Conservation (phyloP, 106 monocot genomes). For the Platanthera guangdongensis region DNA sequence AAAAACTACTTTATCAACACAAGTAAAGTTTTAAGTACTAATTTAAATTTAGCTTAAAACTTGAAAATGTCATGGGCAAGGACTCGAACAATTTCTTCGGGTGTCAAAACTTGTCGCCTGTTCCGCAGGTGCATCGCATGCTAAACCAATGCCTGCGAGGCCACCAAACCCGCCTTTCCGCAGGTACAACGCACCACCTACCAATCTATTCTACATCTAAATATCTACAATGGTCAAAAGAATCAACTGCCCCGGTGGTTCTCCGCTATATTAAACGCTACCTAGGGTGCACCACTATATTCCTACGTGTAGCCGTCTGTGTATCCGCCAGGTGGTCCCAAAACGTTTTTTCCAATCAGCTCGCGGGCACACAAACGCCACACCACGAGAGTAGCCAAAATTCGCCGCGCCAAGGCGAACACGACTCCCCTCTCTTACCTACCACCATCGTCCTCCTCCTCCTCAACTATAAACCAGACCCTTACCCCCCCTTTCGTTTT, state of each 20-base stretch:
- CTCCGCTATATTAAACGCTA: not conserved
- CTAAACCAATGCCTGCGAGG: not conserved
- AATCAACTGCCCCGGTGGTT: not conserved
- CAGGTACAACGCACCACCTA: not conserved
- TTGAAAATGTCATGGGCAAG: no score
- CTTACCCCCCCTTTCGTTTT: not conserved
- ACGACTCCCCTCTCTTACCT: not conserved
- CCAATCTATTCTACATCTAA: not conserved
- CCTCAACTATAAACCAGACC: slow-evolving; percentile 1
- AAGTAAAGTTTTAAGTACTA: no score
- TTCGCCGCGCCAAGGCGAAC: not conserved
- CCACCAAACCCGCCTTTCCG: no score
- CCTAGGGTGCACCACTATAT: not conserved
- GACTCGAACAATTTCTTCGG: not conserved
- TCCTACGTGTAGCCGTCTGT: not conserved
- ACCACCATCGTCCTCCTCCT: not conserved
- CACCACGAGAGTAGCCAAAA: not conserved
- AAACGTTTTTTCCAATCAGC: not conserved
- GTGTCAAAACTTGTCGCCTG: not conserved
- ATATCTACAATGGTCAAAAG: no score
- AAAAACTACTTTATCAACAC: no score
- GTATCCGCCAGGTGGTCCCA: not conserved
- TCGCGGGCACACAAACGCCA: not conserved
- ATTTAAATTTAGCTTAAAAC: no score
- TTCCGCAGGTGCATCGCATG: not conserved